A percentile compares a stretch with the other conserved stretches of the same genome.
These are phyloP conservation scores for Bolboschoenus planiculmis DNA, from an alignment of 176 grass and related monocot genomes.

Conservation along the genomic window DNA sequence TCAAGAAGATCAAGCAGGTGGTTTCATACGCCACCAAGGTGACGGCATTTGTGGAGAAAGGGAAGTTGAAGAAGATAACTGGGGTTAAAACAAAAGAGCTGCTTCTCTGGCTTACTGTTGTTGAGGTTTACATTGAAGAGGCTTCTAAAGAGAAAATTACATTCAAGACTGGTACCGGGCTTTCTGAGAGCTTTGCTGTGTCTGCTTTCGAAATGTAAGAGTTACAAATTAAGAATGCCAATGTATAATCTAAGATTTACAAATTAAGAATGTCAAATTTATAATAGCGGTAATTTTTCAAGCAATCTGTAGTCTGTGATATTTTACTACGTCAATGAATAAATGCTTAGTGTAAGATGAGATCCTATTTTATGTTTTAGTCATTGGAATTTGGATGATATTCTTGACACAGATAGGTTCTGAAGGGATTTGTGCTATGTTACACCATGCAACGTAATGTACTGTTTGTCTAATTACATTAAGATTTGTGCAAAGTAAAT, in stretches of 20 bases:
- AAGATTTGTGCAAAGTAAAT: too few species aligned
- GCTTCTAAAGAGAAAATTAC: not conserved
- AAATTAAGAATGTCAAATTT: not conserved
- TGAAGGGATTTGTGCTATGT: too few species aligned
- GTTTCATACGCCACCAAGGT: not conserved
- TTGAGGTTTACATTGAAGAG: slow-evolving; percentile 10
- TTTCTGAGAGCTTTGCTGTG: not conserved
- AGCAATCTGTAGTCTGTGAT: not conserved
- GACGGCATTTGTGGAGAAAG: slow-evolving; percentile 13
- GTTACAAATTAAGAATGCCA: too few species aligned
- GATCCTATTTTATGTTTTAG: not conserved
- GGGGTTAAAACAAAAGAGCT: slow-evolving; percentile 23
- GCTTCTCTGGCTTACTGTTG: slow-evolving; percentile 20
- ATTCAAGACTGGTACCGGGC: slow-evolving; percentile 16
- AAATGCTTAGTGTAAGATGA: not conserved
- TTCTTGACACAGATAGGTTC: too few species aligned
- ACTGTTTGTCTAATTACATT: too few species aligned
- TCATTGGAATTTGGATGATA: not conserved
- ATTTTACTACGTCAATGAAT: not conserved
- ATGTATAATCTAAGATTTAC: too few species aligned
- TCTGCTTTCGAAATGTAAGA: not conserved
- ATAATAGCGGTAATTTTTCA: not conserved
- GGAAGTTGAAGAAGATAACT: slow-evolving; percentile 19
- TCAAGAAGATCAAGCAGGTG: slow-evolving; percentile 16
- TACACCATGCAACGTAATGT: too few species aligned